A percentile compares a stretch with the other conserved stretches of the same genome.
Conservation (phyloP, 192 early-diverging fungal species). For the Jimgerdemannia flammicorona region DNA sequence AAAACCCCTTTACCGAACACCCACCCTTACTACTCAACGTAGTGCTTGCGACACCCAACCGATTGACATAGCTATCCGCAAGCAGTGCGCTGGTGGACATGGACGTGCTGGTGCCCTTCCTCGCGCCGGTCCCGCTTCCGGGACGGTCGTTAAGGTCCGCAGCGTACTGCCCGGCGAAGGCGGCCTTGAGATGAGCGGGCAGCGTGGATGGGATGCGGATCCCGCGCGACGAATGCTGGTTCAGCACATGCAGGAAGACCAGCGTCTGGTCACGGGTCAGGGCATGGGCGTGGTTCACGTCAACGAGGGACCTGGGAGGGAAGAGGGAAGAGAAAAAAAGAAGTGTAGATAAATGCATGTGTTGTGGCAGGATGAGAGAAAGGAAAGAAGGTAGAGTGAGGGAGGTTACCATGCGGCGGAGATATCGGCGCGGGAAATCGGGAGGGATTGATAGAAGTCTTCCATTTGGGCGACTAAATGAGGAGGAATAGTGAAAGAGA, state of each 20-base stretch:
- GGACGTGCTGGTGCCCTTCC: constrained; percentile 21
- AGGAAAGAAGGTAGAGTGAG: not conserved
- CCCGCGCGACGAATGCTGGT: constrained; percentile 45
- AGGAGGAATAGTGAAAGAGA: not conserved
- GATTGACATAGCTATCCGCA: constrained; percentile 34
- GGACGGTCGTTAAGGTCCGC: constrained; percentile 34
- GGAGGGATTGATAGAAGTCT: constrained; percentile 48
- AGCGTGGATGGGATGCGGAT: constrained; percentile 43
- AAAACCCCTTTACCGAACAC: not conserved
- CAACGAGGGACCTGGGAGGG: constrained; percentile 38
- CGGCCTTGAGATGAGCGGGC: constrained; percentile 46
- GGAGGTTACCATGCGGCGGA: constrained; percentile 45
- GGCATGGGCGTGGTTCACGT: constrained; percentile 51
- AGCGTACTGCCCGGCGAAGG: constrained; percentile 49
- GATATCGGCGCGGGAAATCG: constrained; percentile 48
- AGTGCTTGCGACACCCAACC: constrained; percentile 28
- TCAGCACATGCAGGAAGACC: constrained; percentile 53
- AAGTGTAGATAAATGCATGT: not conserved
- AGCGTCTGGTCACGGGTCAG: constrained; percentile 54
- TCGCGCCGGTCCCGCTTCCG: constrained; percentile 7
- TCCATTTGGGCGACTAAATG: constrained; percentile 49
- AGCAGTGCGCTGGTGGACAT: constrained; percentile 24
- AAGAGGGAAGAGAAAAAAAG: not conserved
- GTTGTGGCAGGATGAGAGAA: no score
- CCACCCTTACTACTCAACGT: constrained; percentile 25